A percentile compares a stretch with the other conserved stretches of the same genome.
These are phyloP conservation scores for Apiotrichum siamense DNA, from an alignment of 1,284 basidiomycete species.

Conservation along the genomic window DNA sequence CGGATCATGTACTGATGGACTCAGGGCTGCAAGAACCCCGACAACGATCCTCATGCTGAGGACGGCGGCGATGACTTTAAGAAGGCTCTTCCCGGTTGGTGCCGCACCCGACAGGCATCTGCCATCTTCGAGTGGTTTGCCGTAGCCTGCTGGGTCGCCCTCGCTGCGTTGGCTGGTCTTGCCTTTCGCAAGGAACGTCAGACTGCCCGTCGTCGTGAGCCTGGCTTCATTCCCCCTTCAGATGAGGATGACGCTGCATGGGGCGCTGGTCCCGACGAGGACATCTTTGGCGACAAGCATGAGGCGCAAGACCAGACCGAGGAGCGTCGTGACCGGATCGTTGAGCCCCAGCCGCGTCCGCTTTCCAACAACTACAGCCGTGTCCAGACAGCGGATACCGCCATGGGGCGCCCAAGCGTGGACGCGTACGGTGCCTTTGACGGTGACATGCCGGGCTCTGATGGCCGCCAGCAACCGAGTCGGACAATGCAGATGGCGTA, in stretches of 20 bases:
- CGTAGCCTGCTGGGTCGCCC: conserved; percentile 25
- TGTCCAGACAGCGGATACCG: conserved; percentile 29
- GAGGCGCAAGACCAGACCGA: conserved; percentile 6
- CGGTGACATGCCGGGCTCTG: conserved; percentile 38
- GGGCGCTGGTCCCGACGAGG: conserved; percentile 22
- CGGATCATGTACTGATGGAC: too few species aligned
- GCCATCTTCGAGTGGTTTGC: conserved; percentile 72
- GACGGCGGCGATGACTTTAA: conserved; percentile 56
- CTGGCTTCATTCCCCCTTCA: conserved; percentile 29
- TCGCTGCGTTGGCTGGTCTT: conserved; percentile 30
- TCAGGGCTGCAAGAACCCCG: conserved; percentile 70
- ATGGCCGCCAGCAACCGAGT: conserved; percentile 54
- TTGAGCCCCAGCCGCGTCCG: not conserved
- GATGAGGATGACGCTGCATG: not conserved
- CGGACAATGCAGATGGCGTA: conserved; percentile 62
- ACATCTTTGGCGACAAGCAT: conserved; percentile 30
- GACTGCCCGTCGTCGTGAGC: conserved; percentile 24
- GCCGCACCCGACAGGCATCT: conserved; percentile 79
- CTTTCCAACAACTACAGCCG: conserved; percentile 15
- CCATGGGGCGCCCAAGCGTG: conserved; percentile 58
- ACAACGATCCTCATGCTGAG: not conserved
- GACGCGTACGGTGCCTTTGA: conserved; percentile 81
- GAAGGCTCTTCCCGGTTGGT: conserved; percentile 67
- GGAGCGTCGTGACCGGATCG: not conserved
- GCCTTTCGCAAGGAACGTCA: conserved; percentile 33